Evolutionary conservation across 345 rosid genomes (phyloP).

Genomic region (Lumnitzera littorea): DNA sequence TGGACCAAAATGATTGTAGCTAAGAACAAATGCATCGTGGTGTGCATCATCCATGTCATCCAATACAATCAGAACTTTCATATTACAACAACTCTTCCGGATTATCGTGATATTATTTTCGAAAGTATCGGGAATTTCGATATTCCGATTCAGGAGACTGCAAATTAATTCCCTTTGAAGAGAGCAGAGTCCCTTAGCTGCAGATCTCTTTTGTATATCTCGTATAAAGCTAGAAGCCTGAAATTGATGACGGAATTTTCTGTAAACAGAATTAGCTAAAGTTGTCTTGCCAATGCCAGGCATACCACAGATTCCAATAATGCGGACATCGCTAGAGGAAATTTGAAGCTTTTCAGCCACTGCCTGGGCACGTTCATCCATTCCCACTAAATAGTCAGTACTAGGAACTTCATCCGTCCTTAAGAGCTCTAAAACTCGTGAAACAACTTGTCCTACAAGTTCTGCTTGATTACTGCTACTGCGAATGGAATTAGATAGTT

Average conservation of each 20-base stretch:
- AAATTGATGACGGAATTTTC: constrained; percentile 1
- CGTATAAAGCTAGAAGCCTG: constrained; percentile 10
- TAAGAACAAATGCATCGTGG: background rate
- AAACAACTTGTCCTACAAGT: constrained; percentile 3
- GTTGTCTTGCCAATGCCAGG: constrained; percentile 20
- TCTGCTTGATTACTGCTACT: constrained; percentile 5
- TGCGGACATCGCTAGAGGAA: background rate
- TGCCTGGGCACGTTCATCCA: background rate
- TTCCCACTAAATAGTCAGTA: constrained; percentile 5
- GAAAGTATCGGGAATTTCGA: background rate
- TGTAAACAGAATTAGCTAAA: constrained; percentile 8
- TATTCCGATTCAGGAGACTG: background rate
- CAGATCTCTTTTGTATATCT: constrained; percentile 1
- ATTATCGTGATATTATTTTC: background rate
- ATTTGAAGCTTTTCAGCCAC: background rate
- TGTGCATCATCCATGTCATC: background rate
- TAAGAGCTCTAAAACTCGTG: background rate
- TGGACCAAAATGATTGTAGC: background rate
- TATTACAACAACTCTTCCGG: background rate
- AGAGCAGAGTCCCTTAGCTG: background rate
- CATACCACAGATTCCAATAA: constrained; percentile 17
- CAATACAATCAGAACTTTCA: constrained; percentile 7
- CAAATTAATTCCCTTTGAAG: background rate
- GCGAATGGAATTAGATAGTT: no score
- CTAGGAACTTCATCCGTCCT: background rate